Percentiles rank a stretch among this genome's conserved stretches.
phyloP scores from a whole-genome alignment of 169 alveolate species.

The Cryptosporidium felis region DNA sequence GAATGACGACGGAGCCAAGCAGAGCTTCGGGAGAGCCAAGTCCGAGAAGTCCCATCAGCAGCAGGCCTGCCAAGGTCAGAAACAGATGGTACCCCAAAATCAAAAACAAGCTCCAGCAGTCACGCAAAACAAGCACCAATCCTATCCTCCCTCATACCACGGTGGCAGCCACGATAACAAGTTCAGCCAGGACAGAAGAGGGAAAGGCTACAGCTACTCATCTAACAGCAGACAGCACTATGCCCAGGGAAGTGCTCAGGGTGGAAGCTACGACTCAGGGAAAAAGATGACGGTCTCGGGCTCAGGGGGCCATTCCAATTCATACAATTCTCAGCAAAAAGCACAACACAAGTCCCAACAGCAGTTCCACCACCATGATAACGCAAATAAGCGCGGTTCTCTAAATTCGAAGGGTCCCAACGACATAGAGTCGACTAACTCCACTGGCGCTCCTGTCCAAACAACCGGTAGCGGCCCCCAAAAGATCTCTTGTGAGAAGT shows the following conservation, averaged over 20 bases:
- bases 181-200: conserved; percentile 29
- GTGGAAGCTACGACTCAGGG: not conserved
- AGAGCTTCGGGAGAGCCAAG: not conserved
- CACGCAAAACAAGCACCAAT: conserved; percentile 5
- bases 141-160: not conserved
- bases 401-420: too few species aligned
- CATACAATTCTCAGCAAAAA: too few species aligned
- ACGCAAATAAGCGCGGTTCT: too few species aligned
- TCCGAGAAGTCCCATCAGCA: not conserved
- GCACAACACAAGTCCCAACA: not conserved
- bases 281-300: too few species aligned
- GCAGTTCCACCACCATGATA: too few species aligned
- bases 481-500: not conserved
- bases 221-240: not conserved
- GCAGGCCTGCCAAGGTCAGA: not conserved
- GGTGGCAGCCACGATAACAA: not conserved
- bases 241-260: not conserved
- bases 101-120: not conserved
- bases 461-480: not conserved
- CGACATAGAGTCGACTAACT: not conserved
- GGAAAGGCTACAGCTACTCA: not conserved
- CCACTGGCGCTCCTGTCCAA: not conserved
- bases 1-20: not conserved
- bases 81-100: too few species aligned
- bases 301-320: too few species aligned